phyloP scores from a whole-genome alignment of 129 eudicot genomes.

The Pittosporum tobira region DNA sequence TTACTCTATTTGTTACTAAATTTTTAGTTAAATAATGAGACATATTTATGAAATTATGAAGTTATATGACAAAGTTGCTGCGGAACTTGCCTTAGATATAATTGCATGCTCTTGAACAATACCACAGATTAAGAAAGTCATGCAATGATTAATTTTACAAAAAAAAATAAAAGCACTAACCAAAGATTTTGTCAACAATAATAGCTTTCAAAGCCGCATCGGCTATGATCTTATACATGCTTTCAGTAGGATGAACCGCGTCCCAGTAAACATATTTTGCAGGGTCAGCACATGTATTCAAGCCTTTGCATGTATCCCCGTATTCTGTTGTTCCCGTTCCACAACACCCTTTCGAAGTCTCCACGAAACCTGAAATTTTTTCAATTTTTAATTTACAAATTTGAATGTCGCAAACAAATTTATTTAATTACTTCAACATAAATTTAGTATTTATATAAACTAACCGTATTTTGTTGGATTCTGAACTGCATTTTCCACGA shows the following conservation, averaged over 20 bases:
- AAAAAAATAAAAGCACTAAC: too few species aligned
- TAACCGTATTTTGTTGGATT: constrained; percentile 46
- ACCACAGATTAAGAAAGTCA: too few species aligned
- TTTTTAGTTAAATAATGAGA: too few species aligned
- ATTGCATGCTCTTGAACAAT: too few species aligned
- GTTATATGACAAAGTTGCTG: too few species aligned
- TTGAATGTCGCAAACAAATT: neutral
- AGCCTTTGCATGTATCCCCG: constrained; percentile 45
- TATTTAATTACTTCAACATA: neutral
- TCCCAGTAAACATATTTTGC: constrained; percentile 55
- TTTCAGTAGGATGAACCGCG: constrained; percentile 52
- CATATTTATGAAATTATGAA: too few species aligned
- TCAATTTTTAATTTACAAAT: too few species aligned
- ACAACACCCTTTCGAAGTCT: constrained; percentile 56
- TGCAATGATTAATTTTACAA: too few species aligned
- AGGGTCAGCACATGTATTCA: constrained; percentile 38
- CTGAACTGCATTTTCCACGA: constrained; percentile 32
- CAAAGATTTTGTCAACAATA: neutral
- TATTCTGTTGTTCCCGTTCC: constrained; percentile 51
- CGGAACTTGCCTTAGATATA: too few species aligned
- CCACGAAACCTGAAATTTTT: constrained; percentile 34
- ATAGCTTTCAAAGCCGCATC: neutral
- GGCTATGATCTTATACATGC: constrained; percentile 5
- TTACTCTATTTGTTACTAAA: too few species aligned
- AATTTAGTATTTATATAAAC: neutral